phyloP scores from a whole-genome alignment of 768 basidiomycete genomes.

The Pulveroboletus sp. region DNA sequence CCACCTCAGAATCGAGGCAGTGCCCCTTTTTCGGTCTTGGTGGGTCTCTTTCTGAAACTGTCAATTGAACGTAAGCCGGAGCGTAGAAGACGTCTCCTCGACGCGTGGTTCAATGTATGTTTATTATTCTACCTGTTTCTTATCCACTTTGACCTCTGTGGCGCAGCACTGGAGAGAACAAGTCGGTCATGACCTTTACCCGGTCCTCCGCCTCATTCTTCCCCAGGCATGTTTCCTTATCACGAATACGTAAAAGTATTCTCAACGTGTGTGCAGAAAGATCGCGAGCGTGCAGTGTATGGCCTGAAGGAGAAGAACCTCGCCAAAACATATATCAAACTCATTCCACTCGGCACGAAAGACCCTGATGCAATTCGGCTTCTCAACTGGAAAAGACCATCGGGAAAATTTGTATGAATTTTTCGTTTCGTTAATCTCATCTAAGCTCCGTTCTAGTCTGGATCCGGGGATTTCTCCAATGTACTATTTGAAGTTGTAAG shows the following conservation, averaged over 20 bases:
- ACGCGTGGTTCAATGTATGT: conserved; percentile 79
- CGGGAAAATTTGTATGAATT: conserved; percentile 57
- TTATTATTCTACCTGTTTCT: neutral
- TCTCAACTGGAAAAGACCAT: conserved; percentile 87
- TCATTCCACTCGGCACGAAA: conserved; percentile 78
- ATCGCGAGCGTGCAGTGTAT: conserved; percentile 88
- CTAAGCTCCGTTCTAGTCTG: conserved; percentile 41
- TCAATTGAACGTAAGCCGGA: conserved; percentile 73
- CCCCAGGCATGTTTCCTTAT: conserved; percentile 64
- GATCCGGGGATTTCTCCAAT: conserved; percentile 84
- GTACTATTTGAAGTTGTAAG: conserved; percentile 85
- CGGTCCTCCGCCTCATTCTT: conserved; percentile 82
- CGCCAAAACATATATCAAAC: conserved; percentile 88
- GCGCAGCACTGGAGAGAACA: conserved; percentile 79
- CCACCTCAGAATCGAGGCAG: conserved; percentile 68
- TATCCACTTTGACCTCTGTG: conserved; percentile 13
- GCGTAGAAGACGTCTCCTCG: conserved; percentile 65
- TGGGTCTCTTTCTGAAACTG: conserved; percentile 72
- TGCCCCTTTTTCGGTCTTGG: conserved; percentile 67
- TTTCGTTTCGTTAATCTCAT: neutral
- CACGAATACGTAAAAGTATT: neutral
- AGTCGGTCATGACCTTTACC: conserved; percentile 87
- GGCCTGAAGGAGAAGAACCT: conserved; percentile 94
- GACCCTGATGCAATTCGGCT: conserved; percentile 81
- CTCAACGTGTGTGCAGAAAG: conserved; percentile 60